Evolutionary conservation across 1,139 yeast genomes (phyloP), one percentile per base, ranked within the genome.

Genomic region (Candida sanyaensis): DNA sequence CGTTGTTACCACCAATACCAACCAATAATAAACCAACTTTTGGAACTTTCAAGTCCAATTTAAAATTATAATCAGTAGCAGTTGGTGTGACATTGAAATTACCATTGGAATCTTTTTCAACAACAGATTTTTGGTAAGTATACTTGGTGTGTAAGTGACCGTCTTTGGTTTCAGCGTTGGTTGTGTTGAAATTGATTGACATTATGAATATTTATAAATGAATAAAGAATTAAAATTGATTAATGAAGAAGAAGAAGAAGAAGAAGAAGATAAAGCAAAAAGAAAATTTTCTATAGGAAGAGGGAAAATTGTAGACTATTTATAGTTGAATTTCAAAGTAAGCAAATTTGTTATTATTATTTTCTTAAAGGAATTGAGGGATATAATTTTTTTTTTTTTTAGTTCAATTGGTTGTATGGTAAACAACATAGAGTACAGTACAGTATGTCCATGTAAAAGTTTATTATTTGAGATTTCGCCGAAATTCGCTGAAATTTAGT

Each of bases 1-100:
- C 98, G 65, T 92, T 92, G 78, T 92, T 92, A 72, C 98, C 98
- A 61, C 97, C 98, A 58, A 91, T 79, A 58, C 98, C 98, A 46
- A 92, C 97, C 57, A 92, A 79, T 83, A 92, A 73, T 55, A 92
- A 76, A 64, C 97, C 98, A 47, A 91, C 81, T 71, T 86, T 90
- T 58, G 97, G 96, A 48, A 86, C 84, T 55, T 78, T 80, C 65
- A 89, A 77, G 61, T 90, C 95, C 46, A 89, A 85, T 69, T 89
- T 88, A 78, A 92, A 92, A 63, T 90, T 87, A 65, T 90, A 89
- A 55, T 89, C 88, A 55, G 78, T 78, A 50, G 79, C 66, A 51
- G 87, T 81, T 21, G 96, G 96, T 24, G 86, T 83, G 48, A 91
- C 96, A 47, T 72, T 70, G 61, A 80, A 79, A 54, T 75, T 69